Evolutionary conservation across 164 flowering plant species (phyloP).

Genomic region (Stephania yunnanensis): DNA sequence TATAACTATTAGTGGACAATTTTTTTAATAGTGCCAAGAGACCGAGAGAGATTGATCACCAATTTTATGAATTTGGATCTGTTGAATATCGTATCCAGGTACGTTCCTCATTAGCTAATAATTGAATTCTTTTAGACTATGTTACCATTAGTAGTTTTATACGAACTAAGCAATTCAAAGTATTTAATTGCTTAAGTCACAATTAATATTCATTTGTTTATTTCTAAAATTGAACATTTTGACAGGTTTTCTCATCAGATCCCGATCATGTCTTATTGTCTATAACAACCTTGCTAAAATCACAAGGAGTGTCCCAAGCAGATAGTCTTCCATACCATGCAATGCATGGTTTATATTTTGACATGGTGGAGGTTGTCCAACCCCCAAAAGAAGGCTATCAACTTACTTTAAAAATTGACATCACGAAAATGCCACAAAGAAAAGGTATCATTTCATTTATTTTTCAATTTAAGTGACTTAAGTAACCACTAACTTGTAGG

Average conservation of each 20-base stretch:
- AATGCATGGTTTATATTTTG: conserved; percentile 33
- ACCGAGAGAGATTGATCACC: conserved; percentile 63
- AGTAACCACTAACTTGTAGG: too few species aligned
- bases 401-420: conserved; percentile 55
- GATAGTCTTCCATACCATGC: conserved; percentile 35
- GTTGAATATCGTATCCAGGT: conserved; percentile 83
- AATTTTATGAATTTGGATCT: conserved; percentile 75
- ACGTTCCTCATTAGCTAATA: background rate
- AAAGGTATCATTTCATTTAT: conserved; percentile 37
- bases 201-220: too few species aligned
- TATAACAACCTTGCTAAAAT: conserved; percentile 51
- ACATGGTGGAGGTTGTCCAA: conserved; percentile 45
- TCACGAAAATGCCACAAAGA: conserved; percentile 41
- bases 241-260: conserved; percentile 59
- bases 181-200: background rate
- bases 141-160: background rate
- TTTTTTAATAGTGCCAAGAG: conserved; percentile 41
- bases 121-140: background rate
- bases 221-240: background rate
- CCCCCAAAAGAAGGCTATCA: conserved; percentile 68
- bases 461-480: background rate
- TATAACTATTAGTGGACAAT: too few species aligned
- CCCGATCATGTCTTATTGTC: conserved; percentile 51
- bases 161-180: background rate
- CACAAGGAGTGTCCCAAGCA: conserved; percentile 30